A percentile compares a stretch with the other conserved stretches of the same genome.
phyloP scores from a whole-genome alignment of 2,329 filamentous ascomycete species.

The Fusarium sp. region DNA sequence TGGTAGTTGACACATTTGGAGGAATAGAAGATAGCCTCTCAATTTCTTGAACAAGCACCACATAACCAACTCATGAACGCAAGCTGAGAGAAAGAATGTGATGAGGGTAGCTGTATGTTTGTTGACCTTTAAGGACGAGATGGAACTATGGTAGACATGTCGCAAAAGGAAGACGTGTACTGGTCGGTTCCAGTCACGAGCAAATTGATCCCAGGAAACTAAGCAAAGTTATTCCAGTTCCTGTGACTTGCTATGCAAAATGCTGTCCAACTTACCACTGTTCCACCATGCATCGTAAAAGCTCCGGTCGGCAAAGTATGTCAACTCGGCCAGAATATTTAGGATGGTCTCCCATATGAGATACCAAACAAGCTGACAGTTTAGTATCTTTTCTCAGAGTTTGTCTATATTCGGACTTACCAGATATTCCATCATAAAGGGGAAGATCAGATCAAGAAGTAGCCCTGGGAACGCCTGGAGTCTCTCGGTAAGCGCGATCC shows the following conservation, averaged over 20 bases:
- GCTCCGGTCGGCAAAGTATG: slow-evolving; percentile 79
- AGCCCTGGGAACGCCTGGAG: slow-evolving; percentile 79
- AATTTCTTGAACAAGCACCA: slow-evolving; percentile 84
- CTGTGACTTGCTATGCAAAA: not conserved
- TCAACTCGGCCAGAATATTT: slow-evolving; percentile 82
- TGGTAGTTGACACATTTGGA: slow-evolving; percentile 81
- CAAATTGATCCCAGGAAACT: slow-evolving; percentile 80
- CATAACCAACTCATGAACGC: slow-evolving; percentile 83
- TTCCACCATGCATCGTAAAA: slow-evolving; percentile 78
- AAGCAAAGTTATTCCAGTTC: slow-evolving; percentile 8
- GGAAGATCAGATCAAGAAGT: slow-evolving; percentile 80
- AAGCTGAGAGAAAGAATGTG: slow-evolving; percentile 78
- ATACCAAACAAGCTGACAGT: slow-evolving; percentile 74
- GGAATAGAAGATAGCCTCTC: slow-evolving; percentile 76
- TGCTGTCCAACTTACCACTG: slow-evolving; percentile 54
- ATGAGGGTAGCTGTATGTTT: slow-evolving; percentile 79
- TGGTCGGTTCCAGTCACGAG: slow-evolving; percentile 81
- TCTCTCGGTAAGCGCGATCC: slow-evolving; percentile 70
- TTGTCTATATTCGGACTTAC: slow-evolving; percentile 45
- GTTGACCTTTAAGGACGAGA: slow-evolving; percentile 77
- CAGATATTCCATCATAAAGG: slow-evolving; percentile 82
- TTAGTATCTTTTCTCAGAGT: slow-evolving; percentile 10
- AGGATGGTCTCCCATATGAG: slow-evolving; percentile 83
- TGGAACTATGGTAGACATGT: slow-evolving; percentile 83
- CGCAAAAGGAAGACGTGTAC: slow-evolving; percentile 82